Conservation (phyloP, 1,284 basidiomycete species). For the Ustilago shanxiensis region DNA sequence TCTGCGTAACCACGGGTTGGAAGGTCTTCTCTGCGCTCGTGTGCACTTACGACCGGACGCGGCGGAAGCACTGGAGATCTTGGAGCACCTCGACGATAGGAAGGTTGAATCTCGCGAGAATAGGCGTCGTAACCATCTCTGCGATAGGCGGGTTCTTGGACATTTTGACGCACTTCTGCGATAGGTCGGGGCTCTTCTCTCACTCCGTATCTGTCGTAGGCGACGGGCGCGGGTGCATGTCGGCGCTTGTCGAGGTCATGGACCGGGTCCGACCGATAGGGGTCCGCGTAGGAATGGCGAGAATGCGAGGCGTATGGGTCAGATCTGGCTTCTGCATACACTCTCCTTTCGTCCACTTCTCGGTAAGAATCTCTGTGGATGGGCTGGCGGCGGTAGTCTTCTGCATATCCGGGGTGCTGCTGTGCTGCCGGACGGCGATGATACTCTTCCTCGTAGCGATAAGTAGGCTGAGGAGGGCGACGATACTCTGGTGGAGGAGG, state of each 20-base stretch:
- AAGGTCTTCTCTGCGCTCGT: constrained; percentile 15
- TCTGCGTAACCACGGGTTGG: constrained; percentile 20
- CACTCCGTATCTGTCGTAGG: constrained; percentile 33
- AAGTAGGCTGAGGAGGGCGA: constrained; percentile 25
- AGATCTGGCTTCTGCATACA: constrained; percentile 20
- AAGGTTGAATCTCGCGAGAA: constrained; percentile 50
- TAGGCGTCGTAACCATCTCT: constrained; percentile 38
- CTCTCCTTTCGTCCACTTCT: constrained; percentile 21
- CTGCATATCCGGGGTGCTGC: constrained; percentile 19
- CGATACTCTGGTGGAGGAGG: constrained; percentile 32
- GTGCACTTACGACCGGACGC: constrained; percentile 10
- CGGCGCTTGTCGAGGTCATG: constrained; percentile 33
- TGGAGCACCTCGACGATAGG: constrained; percentile 42
- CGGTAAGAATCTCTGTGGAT: constrained; percentile 22
- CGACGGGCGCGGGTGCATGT: constrained; percentile 10
- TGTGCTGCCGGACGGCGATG: constrained; percentile 19
- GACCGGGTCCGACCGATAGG: constrained; percentile 15
- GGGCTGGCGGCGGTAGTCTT: constrained; percentile 28
- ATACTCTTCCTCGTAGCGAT: constrained; percentile 34
- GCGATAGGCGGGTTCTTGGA: constrained; percentile 19
- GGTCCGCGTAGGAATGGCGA: constrained; percentile 19
- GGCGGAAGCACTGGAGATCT: constrained; percentile 29
- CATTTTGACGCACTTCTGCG: constrained; percentile 11
- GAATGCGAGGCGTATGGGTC: constrained; percentile 34
- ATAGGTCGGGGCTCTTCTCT: constrained; percentile 21